Percentiles rank a stretch among this genome's conserved stretches.
Evolutionary conservation across 2,329 filamentous ascomycete species (phyloP).

Genomic region (Epichloe sibirici): DNA sequence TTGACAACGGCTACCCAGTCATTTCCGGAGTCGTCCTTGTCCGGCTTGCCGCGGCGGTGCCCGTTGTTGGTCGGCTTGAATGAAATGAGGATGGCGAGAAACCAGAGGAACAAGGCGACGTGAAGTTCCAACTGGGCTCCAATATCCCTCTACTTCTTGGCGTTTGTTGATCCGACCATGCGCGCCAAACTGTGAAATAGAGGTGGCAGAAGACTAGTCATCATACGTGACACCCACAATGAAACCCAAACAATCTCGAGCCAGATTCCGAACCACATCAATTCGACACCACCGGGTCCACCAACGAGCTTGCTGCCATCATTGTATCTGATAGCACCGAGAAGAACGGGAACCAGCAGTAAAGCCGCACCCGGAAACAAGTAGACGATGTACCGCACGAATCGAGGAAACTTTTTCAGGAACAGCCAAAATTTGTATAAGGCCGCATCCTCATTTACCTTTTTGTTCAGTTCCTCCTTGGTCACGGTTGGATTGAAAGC

Average conservation of each 20-base stretch:
- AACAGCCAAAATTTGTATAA: conserved; percentile 30
- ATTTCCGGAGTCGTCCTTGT: conserved; percentile 34
- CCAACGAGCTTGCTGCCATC: conserved; percentile 35
- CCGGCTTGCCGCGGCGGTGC: conserved; percentile 29
- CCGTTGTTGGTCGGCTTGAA: conserved; percentile 70
- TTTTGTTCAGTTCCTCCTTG: conserved; percentile 18
- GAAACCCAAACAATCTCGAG: conserved; percentile 87
- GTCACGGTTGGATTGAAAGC: conserved; percentile 28
- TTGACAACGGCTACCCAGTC: conserved; percentile 68
- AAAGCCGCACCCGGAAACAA: conserved; percentile 32
- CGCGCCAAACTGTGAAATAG: conserved; percentile 45
- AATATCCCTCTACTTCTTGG: conserved; percentile 88
- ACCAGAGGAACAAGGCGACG: conserved; percentile 82
- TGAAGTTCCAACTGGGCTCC: conserved; percentile 77
- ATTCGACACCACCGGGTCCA: conserved; percentile 58
- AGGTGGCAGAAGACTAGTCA: conserved; percentile 37
- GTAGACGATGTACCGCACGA: conserved; percentile 37
- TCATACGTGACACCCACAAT: conserved; percentile 61
- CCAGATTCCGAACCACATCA: conserved; percentile 94
- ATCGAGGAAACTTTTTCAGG: conserved; percentile 37
- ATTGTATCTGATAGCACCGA: conserved; percentile 29
- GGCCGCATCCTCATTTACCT: conserved; percentile 20
- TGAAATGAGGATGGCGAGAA: conserved; percentile 73
- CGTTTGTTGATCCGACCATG: conserved; percentile 67
- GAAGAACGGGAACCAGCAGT: conserved; percentile 33